A percentile compares a stretch with the other conserved stretches of the same genome.
Evolutionary conservation across 768 basidiomycete genomes (phyloP).

Genomic region (Hirschioporus abietinus): DNA sequence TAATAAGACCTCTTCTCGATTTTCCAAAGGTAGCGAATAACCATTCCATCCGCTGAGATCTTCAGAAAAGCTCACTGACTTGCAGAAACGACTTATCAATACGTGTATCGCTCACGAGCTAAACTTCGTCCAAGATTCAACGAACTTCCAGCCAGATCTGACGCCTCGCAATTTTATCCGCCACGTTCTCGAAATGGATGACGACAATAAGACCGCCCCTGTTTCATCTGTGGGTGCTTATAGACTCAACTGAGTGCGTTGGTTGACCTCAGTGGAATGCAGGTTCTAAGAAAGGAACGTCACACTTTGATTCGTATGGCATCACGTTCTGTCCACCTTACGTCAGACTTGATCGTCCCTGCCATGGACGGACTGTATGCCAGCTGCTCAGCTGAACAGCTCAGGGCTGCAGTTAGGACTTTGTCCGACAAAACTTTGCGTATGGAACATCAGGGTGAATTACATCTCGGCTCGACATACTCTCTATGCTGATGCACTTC

Average conservation of each 20-base stretch:
- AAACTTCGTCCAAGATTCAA: constrained; percentile 58
- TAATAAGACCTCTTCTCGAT: constrained; percentile 64
- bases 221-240: background rate
- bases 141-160: constrained; percentile 69
- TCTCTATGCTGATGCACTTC: background rate
- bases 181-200: constrained; percentile 26
- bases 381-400: background rate
- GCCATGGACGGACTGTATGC: background rate
- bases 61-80: constrained; percentile 7
- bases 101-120: constrained; percentile 64
- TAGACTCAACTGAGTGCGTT: background rate
- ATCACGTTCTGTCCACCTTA: background rate
- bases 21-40: constrained; percentile 55
- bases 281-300: background rate
- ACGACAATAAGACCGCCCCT: background rate
- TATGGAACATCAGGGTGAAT: background rate
- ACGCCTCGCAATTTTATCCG: constrained; percentile 74
- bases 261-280: background rate
- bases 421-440: background rate
- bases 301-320: background rate
- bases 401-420: background rate
- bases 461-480: background rate
- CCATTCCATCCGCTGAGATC: constrained; percentile 1
- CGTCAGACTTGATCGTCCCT: background rate
- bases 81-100: constrained; percentile 73